Percentiles rank a stretch among this genome's conserved stretches.
These are phyloP conservation scores for Penicillium sp. DNA, from an alignment of 2,329 filamentous ascomycete genomes.

Conservation along the genomic window DNA sequence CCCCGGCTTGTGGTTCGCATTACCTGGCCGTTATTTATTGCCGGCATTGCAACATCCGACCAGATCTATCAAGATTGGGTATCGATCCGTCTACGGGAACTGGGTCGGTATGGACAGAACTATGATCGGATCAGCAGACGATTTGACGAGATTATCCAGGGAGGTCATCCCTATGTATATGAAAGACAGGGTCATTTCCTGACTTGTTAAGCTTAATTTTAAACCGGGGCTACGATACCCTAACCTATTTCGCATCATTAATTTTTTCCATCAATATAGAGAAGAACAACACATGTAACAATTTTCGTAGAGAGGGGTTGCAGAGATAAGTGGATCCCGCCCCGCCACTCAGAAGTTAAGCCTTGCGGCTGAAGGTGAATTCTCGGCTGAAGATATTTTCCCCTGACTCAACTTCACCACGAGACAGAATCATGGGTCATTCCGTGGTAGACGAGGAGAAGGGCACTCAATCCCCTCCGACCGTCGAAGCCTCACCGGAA, in stretches of 20 bases:
- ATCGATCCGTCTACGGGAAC: constrained; percentile 25
- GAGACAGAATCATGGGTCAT: neutral
- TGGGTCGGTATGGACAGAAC: constrained; percentile 27
- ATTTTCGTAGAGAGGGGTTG: neutral
- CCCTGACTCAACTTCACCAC: neutral
- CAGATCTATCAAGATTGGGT: constrained; percentile 30
- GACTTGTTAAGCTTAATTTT: neutral
- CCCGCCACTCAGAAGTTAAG: neutral
- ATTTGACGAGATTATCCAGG: constrained; percentile 26
- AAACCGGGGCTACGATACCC: neutral
- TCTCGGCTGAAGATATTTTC: neutral
- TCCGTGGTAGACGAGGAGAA: neutral
- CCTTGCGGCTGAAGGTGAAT: neutral
- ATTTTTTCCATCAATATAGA: neutral
- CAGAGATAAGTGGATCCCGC: neutral
- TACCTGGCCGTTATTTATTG: constrained; percentile 27
- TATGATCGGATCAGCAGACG: constrained; percentile 20
- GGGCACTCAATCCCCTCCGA: neutral
- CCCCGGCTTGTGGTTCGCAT: constrained; percentile 26
- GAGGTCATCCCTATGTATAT: constrained; percentile 14
- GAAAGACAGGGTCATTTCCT: constrained; percentile 2
- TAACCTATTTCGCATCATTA: neutral
- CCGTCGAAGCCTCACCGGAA: neutral
- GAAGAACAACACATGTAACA: neutral
- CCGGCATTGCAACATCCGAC: constrained; percentile 27